A percentile compares a stretch with the other conserved stretches of the same genome.
These are phyloP conservation scores for Coemansia sp. DNA, from an alignment of 192 early-diverging fungal genomes.

Conservation along the genomic window DNA sequence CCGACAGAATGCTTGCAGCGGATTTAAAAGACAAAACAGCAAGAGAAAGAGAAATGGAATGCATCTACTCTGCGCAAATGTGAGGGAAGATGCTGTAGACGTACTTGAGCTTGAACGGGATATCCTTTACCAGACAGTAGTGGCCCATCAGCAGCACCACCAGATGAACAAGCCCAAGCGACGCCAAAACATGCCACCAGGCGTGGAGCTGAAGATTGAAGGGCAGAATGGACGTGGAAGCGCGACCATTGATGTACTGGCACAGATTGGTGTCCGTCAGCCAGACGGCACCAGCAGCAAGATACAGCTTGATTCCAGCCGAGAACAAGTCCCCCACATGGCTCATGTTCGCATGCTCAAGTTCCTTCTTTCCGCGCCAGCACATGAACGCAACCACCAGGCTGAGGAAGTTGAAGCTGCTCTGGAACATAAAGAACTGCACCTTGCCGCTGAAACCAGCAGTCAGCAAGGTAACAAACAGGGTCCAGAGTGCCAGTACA, in stretches of 20 bases:
- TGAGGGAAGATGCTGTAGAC: conserved; percentile 37
- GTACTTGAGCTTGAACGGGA: conserved; percentile 40
- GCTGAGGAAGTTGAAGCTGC: conserved; percentile 41
- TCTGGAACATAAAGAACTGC: conserved; percentile 53
- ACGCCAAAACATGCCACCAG: conserved; percentile 65
- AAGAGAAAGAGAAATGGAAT: neutral
- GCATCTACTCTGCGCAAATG: conserved; percentile 26
- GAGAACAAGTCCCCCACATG: conserved; percentile 42
- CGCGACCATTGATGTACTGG: conserved; percentile 48
- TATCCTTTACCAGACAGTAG: conserved; percentile 41
- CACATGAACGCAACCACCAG: conserved; percentile 34
- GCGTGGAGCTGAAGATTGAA: conserved; percentile 64
- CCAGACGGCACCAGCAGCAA: conserved; percentile 35
- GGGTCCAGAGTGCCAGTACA: conserved; percentile 40
- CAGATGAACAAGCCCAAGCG: conserved; percentile 60
- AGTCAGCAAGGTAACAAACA: conserved; percentile 42
- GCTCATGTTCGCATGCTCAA: conserved; percentile 31
- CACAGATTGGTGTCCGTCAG: conserved; percentile 52
- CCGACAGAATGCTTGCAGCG: no score
- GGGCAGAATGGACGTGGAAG: conserved; percentile 41
- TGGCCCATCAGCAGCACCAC: conserved; percentile 59
- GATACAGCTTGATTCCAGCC: conserved; percentile 33
- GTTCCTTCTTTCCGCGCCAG: conserved; percentile 39
- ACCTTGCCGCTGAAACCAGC: conserved; percentile 51
- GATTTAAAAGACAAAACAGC: no score